A percentile compares a stretch with the other conserved stretches of the same genome.
Conservation (phyloP, 169 alveolate genomes). For the Eimeria praecox region DNA sequence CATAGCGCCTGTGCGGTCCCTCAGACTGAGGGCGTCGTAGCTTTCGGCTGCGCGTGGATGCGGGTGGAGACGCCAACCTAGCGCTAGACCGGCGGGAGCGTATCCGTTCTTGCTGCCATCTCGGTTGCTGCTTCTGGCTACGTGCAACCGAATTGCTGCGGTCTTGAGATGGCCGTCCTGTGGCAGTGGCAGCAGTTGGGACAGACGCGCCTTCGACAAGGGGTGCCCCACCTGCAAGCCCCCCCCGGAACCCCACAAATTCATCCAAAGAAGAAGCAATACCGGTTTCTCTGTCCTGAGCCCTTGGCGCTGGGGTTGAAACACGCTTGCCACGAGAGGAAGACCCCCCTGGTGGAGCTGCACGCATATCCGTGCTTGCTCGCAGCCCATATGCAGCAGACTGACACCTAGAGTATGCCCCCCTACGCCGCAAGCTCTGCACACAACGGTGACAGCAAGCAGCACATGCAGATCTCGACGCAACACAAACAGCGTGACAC, state of each 20-base stretch:
- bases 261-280: neutral
- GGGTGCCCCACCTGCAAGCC: neutral
- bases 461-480: neutral
- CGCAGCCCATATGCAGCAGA: neutral
- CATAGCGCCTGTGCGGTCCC: conserved; percentile 9
- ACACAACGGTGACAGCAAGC: neutral
- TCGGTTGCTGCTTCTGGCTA: neutral
- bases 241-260: neutral
- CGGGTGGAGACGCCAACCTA: conserved; percentile 25
- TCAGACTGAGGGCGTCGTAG: conserved; percentile 50
- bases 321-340: neutral
- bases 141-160: neutral
- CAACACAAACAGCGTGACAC: neutral
- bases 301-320: neutral
- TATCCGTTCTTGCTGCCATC: conserved; percentile 15
- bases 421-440: conserved; percentile 40
- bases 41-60: neutral
- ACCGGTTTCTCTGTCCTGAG: neutral
- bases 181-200: conserved; percentile 56
- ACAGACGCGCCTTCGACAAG: conserved; percentile 39
- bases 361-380: neutral
- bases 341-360: neutral
- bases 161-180: neutral
- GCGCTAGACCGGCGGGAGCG: conserved; percentile 51
- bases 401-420: neutral